Evolutionary conservation across 1,139 yeast genomes (phyloP).

Genomic region (Scheffersomyces cryptocercus): DNA sequence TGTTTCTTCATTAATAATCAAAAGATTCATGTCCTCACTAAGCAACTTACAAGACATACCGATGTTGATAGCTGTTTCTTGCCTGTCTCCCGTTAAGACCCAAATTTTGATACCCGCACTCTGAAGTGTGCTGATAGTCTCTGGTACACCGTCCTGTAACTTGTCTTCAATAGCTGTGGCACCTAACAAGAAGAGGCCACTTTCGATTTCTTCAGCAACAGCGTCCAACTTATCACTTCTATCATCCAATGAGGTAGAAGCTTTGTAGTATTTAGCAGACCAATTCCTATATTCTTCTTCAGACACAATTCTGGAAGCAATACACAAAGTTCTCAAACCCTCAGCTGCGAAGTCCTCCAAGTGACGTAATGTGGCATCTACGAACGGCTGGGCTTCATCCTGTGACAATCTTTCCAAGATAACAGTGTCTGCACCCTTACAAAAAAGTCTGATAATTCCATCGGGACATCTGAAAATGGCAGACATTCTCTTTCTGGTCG

Average conservation of each 20-base stretch:
- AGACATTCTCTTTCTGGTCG: constrained; percentile 97
- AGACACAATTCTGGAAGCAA: constrained; percentile 80
- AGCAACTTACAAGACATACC: constrained; percentile 96
- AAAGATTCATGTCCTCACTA: constrained; percentile 93
- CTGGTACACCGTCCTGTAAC: constrained; percentile 97
- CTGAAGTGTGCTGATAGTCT: constrained; percentile 90
- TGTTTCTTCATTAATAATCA: constrained; percentile 84
- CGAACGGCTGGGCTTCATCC: constrained; percentile 71
- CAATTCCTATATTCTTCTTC: constrained; percentile 73
- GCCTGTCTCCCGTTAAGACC: constrained; percentile 98
- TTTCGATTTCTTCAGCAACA: constrained; percentile 74
- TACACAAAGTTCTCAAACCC: constrained; percentile 91
- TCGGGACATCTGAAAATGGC: constrained; percentile 94
- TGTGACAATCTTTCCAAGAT: constrained; percentile 77
- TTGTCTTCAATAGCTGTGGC: constrained; percentile 99
- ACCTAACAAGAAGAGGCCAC: constrained; percentile 76
- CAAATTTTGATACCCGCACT: constrained; percentile 96
- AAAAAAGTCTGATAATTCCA: constrained; percentile 82
- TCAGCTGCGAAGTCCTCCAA: constrained; percentile 96
- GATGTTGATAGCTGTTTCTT: constrained; percentile 98
- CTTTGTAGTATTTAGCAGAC: constrained; percentile 69
- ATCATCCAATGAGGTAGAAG: constrained; percentile 77
- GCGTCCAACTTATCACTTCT: constrained; percentile 76
- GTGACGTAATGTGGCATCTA: constrained; percentile 80
- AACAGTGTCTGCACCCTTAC: constrained; percentile 98